A percentile compares a stretch with the other conserved stretches of the same genome.
Evolutionary conservation across 1,284 basidiomycete species (phyloP).

Genomic region (Leccinum subrobustum): DNA sequence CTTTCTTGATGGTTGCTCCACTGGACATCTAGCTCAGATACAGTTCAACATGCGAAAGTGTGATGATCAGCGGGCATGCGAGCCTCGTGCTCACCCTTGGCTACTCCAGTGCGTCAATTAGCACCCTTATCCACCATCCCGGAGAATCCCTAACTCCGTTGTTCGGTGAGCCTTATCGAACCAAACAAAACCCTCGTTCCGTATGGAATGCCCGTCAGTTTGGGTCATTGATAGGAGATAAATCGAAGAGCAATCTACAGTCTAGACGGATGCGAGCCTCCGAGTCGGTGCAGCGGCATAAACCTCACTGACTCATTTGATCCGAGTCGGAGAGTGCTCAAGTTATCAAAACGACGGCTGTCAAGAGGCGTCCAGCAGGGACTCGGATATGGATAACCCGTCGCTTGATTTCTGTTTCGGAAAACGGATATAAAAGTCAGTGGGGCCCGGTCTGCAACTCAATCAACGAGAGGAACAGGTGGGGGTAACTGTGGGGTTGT

Average conservation of each 20-base stretch:
- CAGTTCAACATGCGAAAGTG: background rate
- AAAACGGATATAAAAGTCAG: background rate
- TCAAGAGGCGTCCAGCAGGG: background rate
- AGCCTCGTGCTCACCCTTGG: background rate
- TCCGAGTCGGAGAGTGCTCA: background rate
- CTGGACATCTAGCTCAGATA: background rate
- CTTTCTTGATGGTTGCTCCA: background rate
- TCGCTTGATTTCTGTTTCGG: background rate
- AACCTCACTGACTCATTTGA: background rate
- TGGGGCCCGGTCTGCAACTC: background rate
- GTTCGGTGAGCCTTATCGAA: background rate
- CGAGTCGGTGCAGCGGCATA: background rate
- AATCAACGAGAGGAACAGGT: background rate
- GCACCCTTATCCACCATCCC: background rate
- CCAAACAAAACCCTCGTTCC: background rate
- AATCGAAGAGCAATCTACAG: background rate
- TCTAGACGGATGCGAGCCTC: background rate
- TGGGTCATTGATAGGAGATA: background rate
- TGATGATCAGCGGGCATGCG: background rate
- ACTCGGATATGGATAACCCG: background rate
- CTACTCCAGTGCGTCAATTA: background rate
- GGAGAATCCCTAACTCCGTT: background rate
- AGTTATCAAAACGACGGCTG: background rate
- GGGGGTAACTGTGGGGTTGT: background rate
- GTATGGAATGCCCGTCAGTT: background rate